Conservation (phyloP, 116 monocot species). For the Posidonia oceanica region DNA sequence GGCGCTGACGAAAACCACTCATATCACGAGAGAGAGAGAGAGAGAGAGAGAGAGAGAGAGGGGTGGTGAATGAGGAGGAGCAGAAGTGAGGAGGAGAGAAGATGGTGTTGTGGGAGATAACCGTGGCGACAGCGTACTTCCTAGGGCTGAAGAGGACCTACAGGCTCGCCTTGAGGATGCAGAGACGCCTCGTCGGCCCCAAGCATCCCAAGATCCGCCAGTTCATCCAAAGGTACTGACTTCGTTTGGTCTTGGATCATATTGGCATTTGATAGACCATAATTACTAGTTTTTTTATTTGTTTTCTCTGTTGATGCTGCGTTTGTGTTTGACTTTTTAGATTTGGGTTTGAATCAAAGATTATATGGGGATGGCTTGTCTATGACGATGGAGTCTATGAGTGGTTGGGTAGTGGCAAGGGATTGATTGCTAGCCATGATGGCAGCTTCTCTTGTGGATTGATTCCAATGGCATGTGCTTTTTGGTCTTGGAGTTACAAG, state of each 20-base stretch:
- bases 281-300: background rate
- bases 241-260: background rate
- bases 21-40: background rate
- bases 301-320: background rate
- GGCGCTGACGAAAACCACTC: too few species aligned
- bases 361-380: too few species aligned
- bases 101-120: constrained; percentile 61
- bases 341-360: too few species aligned
- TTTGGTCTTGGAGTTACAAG: too few species aligned
- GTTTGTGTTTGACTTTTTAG: too few species aligned
- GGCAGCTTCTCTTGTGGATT: too few species aligned
- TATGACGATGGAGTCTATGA: too few species aligned
- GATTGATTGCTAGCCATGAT: too few species aligned
- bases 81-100: constrained; percentile 6
- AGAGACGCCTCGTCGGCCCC: constrained; percentile 30
- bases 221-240: constrained; percentile 35
- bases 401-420: too few species aligned
- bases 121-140: constrained; percentile 46
- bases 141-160: constrained; percentile 48
- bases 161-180: constrained; percentile 38
- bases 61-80: background rate
- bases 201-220: constrained; percentile 33
- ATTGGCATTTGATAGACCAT: background rate
- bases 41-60: background rate
- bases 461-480: too few species aligned